Conservation (phyloP, 352 stramenopile species). For the Thalassiosira hispida region DNA sequence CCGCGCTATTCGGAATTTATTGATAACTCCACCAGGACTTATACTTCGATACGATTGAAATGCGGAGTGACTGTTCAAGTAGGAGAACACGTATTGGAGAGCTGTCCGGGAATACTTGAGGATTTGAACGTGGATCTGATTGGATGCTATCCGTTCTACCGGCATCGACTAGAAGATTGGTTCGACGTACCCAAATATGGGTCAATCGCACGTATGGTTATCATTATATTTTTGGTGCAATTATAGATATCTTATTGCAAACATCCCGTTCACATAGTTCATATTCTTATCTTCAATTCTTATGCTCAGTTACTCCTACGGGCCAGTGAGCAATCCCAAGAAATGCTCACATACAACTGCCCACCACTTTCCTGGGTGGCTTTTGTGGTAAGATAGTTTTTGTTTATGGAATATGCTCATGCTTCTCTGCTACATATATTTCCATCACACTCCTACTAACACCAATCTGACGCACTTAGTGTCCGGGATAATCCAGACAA, state of each 20-base stretch:
- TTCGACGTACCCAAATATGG: slow-evolving; percentile 78
- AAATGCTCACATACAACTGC: slow-evolving; percentile 69
- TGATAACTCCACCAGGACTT: slow-evolving; percentile 67
- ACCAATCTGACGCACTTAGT: slow-evolving; percentile 9
- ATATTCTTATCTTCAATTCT: not conserved
- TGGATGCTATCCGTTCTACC: slow-evolving; percentile 66
- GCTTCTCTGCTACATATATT: not conserved
- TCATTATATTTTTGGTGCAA: not conserved
- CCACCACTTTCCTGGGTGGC: slow-evolving; percentile 74
- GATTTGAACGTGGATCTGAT: slow-evolving; percentile 71
- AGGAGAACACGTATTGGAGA: slow-evolving; percentile 63
- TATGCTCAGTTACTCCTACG: slow-evolving; percentile 63
- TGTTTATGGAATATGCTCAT: not conserved
- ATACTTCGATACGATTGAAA: slow-evolving; percentile 60
- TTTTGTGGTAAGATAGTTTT: slow-evolving; percentile 54
- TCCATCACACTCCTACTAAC: not conserved
- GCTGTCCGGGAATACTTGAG: slow-evolving; percentile 61
- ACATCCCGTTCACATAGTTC: not conserved
- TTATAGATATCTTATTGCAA: no score
- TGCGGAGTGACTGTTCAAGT: slow-evolving; percentile 65
- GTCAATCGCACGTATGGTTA: slow-evolving; percentile 58
- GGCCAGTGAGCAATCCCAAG: slow-evolving; percentile 52
- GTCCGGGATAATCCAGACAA: slow-evolving; percentile 71
- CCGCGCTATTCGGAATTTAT: slow-evolving; percentile 49
- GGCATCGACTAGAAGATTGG: slow-evolving; percentile 53